These are phyloP conservation scores for Aspergillus piperis DNA, from an alignment of 2,329 filamentous ascomycete species.

Conservation along the genomic window DNA sequence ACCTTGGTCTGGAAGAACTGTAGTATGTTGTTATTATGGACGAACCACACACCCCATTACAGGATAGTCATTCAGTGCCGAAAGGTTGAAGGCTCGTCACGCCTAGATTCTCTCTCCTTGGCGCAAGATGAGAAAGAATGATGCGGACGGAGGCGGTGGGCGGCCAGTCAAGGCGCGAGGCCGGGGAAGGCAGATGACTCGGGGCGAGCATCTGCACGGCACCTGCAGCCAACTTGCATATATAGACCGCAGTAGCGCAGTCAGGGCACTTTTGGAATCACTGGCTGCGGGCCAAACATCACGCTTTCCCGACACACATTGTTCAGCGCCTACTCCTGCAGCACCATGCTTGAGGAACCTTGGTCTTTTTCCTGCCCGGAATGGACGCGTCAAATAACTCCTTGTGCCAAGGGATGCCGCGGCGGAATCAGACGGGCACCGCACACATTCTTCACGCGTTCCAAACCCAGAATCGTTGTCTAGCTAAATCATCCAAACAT, in stretches of 20 bases:
- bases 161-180: neutral
- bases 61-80: too few relatives aligned
- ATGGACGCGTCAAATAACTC: conserved; percentile 10
- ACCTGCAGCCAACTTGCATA: conserved; percentile 2
- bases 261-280: neutral
- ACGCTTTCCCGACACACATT: neutral
- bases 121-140: neutral
- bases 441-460: neutral
- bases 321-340: too few relatives aligned
- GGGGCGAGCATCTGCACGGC: neutral
- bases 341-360: too few relatives aligned
- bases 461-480: too few relatives aligned
- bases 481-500: neutral
- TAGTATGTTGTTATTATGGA: too few relatives aligned
- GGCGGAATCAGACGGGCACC: neutral
- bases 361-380: neutral
- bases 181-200: neutral
- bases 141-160: neutral
- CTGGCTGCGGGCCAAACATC: neutral
- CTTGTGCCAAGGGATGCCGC: neutral
- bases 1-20: neutral
- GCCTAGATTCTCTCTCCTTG: too few relatives aligned
- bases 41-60: too few relatives aligned
- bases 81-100: too few relatives aligned
- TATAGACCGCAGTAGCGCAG: neutral